Conservation (phyloP, 306 rosid species). For the Aeschynomene evenia region DNA sequence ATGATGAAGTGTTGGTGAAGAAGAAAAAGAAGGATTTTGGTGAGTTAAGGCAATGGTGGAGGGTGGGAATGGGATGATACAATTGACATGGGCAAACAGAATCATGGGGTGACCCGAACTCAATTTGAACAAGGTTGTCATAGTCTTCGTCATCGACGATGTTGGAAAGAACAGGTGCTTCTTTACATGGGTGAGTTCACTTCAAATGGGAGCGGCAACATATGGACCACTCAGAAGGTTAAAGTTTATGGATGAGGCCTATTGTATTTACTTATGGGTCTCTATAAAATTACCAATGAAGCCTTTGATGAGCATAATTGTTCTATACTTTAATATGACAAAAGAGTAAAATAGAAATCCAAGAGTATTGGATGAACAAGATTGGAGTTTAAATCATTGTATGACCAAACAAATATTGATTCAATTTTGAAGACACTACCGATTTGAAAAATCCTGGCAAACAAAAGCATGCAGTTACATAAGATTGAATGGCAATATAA, state of each 20-base stretch:
- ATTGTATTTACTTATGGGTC: not conserved
- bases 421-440: not conserved
- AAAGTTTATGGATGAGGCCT: slow-evolving; percentile 12
- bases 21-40: slow-evolving; percentile 17
- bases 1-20: slow-evolving; percentile 4
- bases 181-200: not conserved
- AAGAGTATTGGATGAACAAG: too few relatives aligned
- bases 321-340: not conserved
- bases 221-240: slow-evolving; percentile 24
- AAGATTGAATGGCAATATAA: not conserved
- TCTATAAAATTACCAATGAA: not conserved
- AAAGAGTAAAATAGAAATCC: too few relatives aligned
- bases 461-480: not conserved
- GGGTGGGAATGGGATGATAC: slow-evolving; percentile 18
- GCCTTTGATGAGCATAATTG: not conserved
- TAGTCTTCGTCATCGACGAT: not conserved
- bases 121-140: slow-evolving; percentile 31
- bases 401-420: not conserved
- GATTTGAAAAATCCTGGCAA: not conserved
- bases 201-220: not conserved
- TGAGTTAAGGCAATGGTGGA: slow-evolving; percentile 3
- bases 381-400: not conserved
- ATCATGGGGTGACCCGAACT: slow-evolving; percentile 4
- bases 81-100: slow-evolving; percentile 5
- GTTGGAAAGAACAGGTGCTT: too few relatives aligned